Evolutionary conservation across 495 filamentous ascomycete genomes (phyloP).

Genomic region (Penicillium manginii): DNA sequence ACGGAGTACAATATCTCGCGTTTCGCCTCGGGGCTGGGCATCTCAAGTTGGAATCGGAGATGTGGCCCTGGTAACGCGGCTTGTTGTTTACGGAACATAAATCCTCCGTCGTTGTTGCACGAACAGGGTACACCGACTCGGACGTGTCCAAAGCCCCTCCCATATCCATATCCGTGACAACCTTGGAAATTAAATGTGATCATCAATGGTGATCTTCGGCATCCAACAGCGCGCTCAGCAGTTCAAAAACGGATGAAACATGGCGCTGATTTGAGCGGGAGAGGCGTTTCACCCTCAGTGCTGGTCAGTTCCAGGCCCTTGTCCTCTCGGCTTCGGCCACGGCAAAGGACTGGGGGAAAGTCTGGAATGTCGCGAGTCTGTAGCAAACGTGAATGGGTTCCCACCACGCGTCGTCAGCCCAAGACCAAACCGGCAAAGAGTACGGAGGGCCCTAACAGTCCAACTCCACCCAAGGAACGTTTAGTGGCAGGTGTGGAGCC

Average conservation of each 20-base stretch:
- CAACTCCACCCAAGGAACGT: constrained; percentile 13
- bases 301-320: constrained; percentile 4
- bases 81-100: neutral
- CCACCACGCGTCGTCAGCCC: constrained; percentile 26
- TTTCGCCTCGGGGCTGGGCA: neutral
- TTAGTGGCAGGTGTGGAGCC: constrained; percentile 22
- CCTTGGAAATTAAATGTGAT: neutral
- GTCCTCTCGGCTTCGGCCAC: neutral
- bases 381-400: neutral
- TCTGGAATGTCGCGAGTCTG: neutral
- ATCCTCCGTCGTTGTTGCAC: no score
- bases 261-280: neutral
- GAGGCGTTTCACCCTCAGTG: neutral
- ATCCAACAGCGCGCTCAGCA: neutral
- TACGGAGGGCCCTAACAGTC: constrained; percentile 19
- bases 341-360: neutral
- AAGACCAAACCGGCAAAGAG: constrained; percentile 7
- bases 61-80: neutral
- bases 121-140: neutral
- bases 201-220: neutral
- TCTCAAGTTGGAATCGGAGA: neutral
- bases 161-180: no score
- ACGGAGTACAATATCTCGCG: constrained; percentile 2
- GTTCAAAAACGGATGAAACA: neutral
- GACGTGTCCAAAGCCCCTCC: no score